Evolutionary conservation across 2,329 filamentous ascomycete species (phyloP).

Genomic region (Penicillium palitans): DNA sequence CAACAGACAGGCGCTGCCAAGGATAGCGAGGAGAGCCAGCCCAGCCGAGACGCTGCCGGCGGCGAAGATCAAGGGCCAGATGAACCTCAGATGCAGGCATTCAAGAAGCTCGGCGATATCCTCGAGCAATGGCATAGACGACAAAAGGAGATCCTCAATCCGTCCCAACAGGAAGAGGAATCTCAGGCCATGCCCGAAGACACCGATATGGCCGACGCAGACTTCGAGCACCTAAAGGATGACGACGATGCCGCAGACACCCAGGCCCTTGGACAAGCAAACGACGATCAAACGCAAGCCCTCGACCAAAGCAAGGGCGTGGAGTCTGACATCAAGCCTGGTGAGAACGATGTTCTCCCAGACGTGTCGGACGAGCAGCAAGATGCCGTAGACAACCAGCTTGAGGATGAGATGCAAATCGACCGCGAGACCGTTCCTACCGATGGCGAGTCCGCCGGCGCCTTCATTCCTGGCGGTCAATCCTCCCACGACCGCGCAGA

Average conservation of each 20-base stretch:
- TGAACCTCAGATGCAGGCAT: slow-evolving; percentile 63
- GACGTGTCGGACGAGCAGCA: slow-evolving; percentile 48
- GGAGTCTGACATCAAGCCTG: slow-evolving; percentile 60
- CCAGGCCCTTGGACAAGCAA: slow-evolving; percentile 86
- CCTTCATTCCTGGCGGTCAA: slow-evolving; percentile 56
- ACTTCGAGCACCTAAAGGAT: slow-evolving; percentile 90
- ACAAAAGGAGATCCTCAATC: slow-evolving; percentile 75
- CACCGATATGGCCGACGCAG: slow-evolving; percentile 72
- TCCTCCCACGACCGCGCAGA: slow-evolving; percentile 31
- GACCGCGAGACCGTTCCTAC: slow-evolving; percentile 37
- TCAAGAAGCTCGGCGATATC: slow-evolving; percentile 92
- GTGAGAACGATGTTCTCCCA: slow-evolving; percentile 60
- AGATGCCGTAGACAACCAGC: slow-evolving; percentile 46
- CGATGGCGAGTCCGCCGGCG: slow-evolving; percentile 45
- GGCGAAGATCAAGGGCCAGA: slow-evolving; percentile 37
- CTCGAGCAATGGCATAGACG: slow-evolving; percentile 91
- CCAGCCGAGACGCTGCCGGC: slow-evolving; percentile 40
- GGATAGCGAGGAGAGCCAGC: slow-evolving; percentile 42
- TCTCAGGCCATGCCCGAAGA: slow-evolving; percentile 58
- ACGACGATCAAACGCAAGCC: slow-evolving; percentile 79
- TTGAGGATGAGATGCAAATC: slow-evolving; percentile 49
- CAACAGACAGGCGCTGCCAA: slow-evolving; percentile 46
- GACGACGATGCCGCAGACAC: slow-evolving; percentile 80
- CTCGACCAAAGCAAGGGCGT: slow-evolving; percentile 88
- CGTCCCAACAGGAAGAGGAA: slow-evolving; percentile 55